Conservation (phyloP, 371 early-diverging fungal species). For the Apophysomyces trapeziformis region DNA sequence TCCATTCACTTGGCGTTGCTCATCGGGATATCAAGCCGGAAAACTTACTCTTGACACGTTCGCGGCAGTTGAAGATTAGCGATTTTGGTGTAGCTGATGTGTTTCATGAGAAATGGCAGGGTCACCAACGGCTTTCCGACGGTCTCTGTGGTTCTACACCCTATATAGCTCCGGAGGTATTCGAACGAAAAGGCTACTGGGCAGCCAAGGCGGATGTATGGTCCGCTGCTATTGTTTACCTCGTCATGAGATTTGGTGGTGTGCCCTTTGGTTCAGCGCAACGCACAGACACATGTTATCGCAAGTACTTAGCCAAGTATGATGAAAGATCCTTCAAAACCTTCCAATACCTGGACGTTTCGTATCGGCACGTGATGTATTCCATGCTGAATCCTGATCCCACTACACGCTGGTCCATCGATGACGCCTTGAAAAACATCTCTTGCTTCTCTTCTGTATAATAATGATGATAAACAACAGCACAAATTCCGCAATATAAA, state of each 20-base stretch:
- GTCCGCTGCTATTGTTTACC: conserved; percentile 82
- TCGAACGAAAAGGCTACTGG: conserved; percentile 63
- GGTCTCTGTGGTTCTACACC: conserved; percentile 85
- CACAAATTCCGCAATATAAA: too few species aligned
- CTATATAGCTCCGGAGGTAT: conserved; percentile 87
- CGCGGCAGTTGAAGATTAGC: conserved; percentile 69
- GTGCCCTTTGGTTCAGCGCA: conserved; percentile 64
- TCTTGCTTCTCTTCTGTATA: background rate
- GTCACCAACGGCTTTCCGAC: conserved; percentile 61
- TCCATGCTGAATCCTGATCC: conserved; percentile 56
- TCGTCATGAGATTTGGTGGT: conserved; percentile 76
- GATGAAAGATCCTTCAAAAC: conserved; percentile 13
- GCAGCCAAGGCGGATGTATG: conserved; percentile 80
- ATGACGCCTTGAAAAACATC: background rate
- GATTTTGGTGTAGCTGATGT: conserved; percentile 95
- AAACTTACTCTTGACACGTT: conserved; percentile 45
- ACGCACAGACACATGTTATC: conserved; percentile 64
- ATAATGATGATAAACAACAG: background rate
- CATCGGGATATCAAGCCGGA: conserved; percentile 76
- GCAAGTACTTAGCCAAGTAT: conserved; percentile 49
- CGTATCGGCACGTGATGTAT: conserved; percentile 25
- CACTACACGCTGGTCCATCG: conserved; percentile 47
- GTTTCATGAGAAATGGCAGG: conserved; percentile 82
- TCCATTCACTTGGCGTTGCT: conserved; percentile 52
- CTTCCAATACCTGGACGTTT: background rate